These are phyloP conservation scores for Neonectria sp. DNA, from an alignment of 2,329 filamentous ascomycete species.

Conservation along the genomic window DNA sequence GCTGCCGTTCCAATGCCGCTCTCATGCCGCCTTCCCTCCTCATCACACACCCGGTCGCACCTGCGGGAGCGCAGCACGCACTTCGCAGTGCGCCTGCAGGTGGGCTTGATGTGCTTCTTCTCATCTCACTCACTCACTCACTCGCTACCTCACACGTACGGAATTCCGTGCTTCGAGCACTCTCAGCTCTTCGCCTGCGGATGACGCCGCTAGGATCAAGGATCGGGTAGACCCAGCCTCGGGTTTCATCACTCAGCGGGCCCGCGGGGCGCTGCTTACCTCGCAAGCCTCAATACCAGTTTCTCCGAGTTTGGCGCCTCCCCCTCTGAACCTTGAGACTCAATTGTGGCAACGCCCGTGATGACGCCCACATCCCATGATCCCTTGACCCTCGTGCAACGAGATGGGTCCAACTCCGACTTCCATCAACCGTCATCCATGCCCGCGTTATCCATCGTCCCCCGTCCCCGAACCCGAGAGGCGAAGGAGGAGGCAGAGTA, in stretches of 20 bases:
- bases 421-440: conserved; percentile 22
- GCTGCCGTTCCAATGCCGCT: not conserved
- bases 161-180: not conserved
- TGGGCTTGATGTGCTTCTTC: not conserved
- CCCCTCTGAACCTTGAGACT: conserved; percentile 17
- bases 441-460: conserved; percentile 16
- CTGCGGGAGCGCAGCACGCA: conserved; percentile 1
- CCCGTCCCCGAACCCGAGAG: conserved; percentile 1
- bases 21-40: not conserved
- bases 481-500: conserved; percentile 13
- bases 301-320: conserved; percentile 33
- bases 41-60: not conserved
- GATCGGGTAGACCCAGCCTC: conserved; percentile 34
- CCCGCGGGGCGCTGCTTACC: conserved; percentile 34
- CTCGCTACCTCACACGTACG: not conserved
- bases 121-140: not conserved
- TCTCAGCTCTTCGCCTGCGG: conserved; percentile 2
- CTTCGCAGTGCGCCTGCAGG: not conserved
- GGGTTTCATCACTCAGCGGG: conserved; percentile 46
- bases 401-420: conserved; percentile 12
- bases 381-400: conserved; percentile 4
- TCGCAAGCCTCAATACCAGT: conserved; percentile 22
- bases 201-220: conserved; percentile 39
- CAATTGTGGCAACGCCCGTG: conserved; percentile 20
- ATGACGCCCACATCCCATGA: not conserved